Evolutionary conservation across 352 stramenopile species (phyloP).

Genomic region (Phytophthora europaea): DNA sequence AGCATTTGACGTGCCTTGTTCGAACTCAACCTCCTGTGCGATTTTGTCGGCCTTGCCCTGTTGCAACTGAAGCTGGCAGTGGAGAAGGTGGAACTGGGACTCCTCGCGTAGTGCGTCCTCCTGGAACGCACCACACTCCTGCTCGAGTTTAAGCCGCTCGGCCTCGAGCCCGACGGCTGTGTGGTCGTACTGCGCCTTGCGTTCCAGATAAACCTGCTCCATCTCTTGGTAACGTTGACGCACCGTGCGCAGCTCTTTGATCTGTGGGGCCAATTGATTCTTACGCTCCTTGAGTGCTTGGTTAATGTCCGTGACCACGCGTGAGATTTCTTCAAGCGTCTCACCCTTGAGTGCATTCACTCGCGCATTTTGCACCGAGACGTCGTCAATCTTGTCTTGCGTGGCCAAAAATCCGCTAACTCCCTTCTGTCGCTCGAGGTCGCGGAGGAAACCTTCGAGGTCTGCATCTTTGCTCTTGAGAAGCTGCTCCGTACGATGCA

Average conservation of each 20-base stretch:
- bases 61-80: conserved; percentile 84
- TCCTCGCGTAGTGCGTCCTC: conserved; percentile 91
- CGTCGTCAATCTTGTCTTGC: conserved; percentile 87
- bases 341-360: conserved; percentile 94
- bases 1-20: conserved; percentile 71
- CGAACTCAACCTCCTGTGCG: conserved; percentile 89
- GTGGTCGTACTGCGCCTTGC: conserved; percentile 93
- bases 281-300: conserved; percentile 93
- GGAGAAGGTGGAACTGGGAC: conserved; percentile 85
- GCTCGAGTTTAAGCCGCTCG: conserved; percentile 92
- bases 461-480: conserved; percentile 89
- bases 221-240: conserved; percentile 92
- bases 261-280: conserved; percentile 93
- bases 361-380: conserved; percentile 89
- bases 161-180: conserved; percentile 87
- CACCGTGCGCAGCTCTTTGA: conserved; percentile 92
- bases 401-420: conserved; percentile 90
- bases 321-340: conserved; percentile 95
- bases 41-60: conserved; percentile 83
- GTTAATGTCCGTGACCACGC: conserved; percentile 93
- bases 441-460: conserved; percentile 85
- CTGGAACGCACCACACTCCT: conserved; percentile 90
- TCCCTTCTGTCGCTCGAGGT: conserved; percentile 88
- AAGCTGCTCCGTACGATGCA: conserved; percentile 93
- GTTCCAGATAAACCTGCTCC: conserved; percentile 88